Evolutionary conservation across 345 rosid genomes (phyloP), one percentile per base, ranked within the genome.

Genomic region (Crucihimalaya himalaica): DNA sequence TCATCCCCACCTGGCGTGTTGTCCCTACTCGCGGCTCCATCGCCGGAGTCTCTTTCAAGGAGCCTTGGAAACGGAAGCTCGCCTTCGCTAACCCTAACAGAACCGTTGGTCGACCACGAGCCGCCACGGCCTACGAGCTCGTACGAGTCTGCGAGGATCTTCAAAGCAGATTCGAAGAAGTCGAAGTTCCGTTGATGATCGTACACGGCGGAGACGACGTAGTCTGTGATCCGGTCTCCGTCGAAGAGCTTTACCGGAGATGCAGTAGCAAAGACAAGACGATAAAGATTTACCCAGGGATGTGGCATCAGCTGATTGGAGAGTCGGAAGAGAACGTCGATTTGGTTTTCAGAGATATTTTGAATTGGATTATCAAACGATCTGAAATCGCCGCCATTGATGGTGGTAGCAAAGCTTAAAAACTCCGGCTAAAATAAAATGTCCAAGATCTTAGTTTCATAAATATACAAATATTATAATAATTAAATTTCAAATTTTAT

Each of bases 301-400:
- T 95, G 99, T 84, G 96, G 96, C 99, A 95, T 80, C 99, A 88
- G 86, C 46, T 95, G 65, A 62, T 86, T 2, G 99, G 99, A 0
- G 99, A 95, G 79, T 71, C 93, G 5, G 89, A 85, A 68, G 94
- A 92, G 70, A 42, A 62, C 28, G 93, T 90, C 0, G 88, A 95
- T 60, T 48, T 82, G 62, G 94, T 87, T 32, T 90, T 82, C 53
- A 86, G 91, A n/a, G 96, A 95, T 31, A 62, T 88, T 67, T 50
- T 86, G 57, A 89, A 82, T 55, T 95, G 99, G 99, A 86, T 95
- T 16, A 66, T 43, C 57, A 70, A 53, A 63, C 80, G 94, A 54
- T 89, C 87, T n/a, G 23, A 73, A 11, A 34, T 29, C 19, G 35
- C 46, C 23, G 23, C 76, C 54, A 56, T 42, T 4, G 29, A 19